Conservation (phyloP, 2,329 filamentous ascomycete species). For the Ophiocordyceps camponoti-saundersi region DNA sequence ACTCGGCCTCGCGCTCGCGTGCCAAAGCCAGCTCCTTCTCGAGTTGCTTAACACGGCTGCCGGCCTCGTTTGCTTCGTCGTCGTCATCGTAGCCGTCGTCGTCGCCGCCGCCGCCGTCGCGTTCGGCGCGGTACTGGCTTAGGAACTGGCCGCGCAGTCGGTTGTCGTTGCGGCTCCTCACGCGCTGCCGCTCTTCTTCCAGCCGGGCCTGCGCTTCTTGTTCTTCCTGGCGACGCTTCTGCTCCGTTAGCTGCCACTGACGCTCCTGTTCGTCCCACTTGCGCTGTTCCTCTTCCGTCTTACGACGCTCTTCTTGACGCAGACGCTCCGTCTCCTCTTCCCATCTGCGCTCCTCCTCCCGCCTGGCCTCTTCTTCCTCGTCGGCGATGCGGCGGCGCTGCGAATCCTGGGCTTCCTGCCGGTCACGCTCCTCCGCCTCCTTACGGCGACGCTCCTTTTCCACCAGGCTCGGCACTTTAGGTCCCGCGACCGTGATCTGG, state of each 20-base stretch:
- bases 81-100: neutral
- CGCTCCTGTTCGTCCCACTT: conserved; percentile 63
- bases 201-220: conserved; percentile 52
- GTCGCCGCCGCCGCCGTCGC: conserved; percentile 14
- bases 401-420: conserved; percentile 27
- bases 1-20: conserved; percentile 44
- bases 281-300: conserved; percentile 50
- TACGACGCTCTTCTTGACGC: conserved; percentile 41
- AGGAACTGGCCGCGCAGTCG: conserved; percentile 69
- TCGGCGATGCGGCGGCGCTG: conserved; percentile 27
- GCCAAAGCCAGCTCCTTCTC: conserved; percentile 53
- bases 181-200: conserved; percentile 46
- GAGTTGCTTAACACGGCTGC: conserved; percentile 58
- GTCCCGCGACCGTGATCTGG: conserved; percentile 76
- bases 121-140: conserved; percentile 70
- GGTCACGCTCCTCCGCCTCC: conserved; percentile 44
- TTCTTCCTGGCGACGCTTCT: conserved; percentile 54
- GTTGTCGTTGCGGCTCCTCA: conserved; percentile 45
- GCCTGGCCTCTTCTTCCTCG: conserved; percentile 41
- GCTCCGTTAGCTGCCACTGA: conserved; percentile 63
- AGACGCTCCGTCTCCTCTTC: conserved; percentile 44
- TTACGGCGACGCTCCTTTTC: conserved; percentile 62
- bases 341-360: conserved; percentile 50
- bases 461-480: conserved; percentile 61
- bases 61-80: conserved; percentile 26